A percentile compares a stretch with the other conserved stretches of the same genome.
These are phyloP conservation scores for Auxenochlorella pyrenoidosa DNA, from an alignment of 139 green algal species.

Conservation along the genomic window DNA sequence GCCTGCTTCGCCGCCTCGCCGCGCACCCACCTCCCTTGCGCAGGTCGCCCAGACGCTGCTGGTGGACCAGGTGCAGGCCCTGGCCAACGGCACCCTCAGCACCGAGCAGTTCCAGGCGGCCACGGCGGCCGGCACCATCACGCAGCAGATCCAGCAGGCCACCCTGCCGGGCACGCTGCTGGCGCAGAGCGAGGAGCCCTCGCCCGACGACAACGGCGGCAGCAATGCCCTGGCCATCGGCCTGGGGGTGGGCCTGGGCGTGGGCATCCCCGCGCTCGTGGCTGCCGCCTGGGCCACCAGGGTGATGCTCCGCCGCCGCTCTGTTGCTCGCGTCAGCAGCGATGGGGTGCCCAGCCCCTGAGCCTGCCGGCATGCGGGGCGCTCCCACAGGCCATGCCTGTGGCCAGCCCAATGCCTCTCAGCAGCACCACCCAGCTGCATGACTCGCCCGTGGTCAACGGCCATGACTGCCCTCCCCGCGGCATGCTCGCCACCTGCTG, in stretches of 20 bases:
- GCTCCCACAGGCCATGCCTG: no score
- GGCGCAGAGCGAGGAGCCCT: background rate
- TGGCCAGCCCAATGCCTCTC: no score
- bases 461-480: no score
- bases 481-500: no score
- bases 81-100: constrained; percentile 5
- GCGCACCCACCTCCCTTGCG: background rate
- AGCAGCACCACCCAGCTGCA: no score
- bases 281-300: background rate
- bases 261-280: background rate
- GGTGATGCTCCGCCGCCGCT: background rate
- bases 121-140: background rate
- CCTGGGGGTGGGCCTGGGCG: constrained; percentile 1
- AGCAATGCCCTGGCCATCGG: background rate
- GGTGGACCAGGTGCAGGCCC: background rate
- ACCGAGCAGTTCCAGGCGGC: background rate
- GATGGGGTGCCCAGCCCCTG: no score
- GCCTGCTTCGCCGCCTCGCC: no score
- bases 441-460: no score
- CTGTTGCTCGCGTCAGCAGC: no score
- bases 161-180: background rate
- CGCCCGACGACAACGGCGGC: background rate
- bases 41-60: constrained; percentile 24
- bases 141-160: background rate
- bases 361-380: no score